Conservation (phyloP, 805 yeast species). For the Candida peoriensis region DNA sequence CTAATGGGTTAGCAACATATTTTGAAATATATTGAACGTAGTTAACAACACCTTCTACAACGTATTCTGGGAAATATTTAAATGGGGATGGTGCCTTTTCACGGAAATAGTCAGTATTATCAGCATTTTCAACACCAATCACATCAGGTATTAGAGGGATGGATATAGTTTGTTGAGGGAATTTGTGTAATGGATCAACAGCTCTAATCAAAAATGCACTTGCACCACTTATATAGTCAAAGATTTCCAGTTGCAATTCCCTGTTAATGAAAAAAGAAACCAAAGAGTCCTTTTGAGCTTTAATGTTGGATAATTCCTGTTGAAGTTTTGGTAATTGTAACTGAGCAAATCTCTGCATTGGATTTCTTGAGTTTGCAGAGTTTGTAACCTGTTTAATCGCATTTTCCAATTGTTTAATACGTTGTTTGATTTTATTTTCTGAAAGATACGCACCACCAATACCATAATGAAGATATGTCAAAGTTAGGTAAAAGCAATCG, state of each 20-base stretch:
- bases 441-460: conserved; percentile 68
- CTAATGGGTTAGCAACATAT: conserved; percentile 53
- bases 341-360: conserved; percentile 27
- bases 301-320: conserved; percentile 32
- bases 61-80: conserved; percentile 79
- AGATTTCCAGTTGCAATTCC: conserved; percentile 56
- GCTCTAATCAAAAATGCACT: conserved; percentile 65
- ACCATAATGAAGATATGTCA: conserved; percentile 83
- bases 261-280: conserved; percentile 58
- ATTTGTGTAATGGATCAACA: conserved; percentile 65
- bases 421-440: conserved; percentile 50
- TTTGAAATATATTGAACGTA: conserved; percentile 60
- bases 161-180: conserved; percentile 46
- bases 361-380: conserved; percentile 12
- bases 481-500: conserved; percentile 77
- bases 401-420: conserved; percentile 41
- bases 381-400: conserved; percentile 26
- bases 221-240: conserved; percentile 75
- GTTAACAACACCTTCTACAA: conserved; percentile 75
- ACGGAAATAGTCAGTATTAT: conserved; percentile 68
- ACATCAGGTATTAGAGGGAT: conserved; percentile 61
- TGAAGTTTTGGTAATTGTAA: conserved; percentile 48
- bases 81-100: conserved; percentile 68
- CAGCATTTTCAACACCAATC: conserved; percentile 59
- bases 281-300: conserved; percentile 50